Percentiles rank a stretch among this genome's conserved stretches.
Conservation (phyloP, 106 monocot species). For the Iris macrosiphon region DNA sequence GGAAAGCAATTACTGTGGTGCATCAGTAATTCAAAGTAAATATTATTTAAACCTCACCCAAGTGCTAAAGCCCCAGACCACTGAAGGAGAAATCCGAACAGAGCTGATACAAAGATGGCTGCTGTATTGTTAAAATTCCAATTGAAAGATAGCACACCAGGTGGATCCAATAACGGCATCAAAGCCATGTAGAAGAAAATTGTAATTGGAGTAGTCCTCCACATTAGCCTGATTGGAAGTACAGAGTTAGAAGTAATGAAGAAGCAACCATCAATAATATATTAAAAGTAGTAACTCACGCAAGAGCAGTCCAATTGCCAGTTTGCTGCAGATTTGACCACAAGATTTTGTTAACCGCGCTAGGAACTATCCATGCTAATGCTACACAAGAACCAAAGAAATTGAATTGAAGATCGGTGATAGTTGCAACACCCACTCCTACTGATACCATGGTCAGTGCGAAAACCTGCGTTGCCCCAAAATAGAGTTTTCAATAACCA, state of each 20-base stretch:
- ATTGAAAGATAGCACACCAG: slow-evolving; percentile 57
- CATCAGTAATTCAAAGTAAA: not conserved
- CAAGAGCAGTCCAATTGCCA: slow-evolving; percentile 94
- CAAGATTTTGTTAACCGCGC: slow-evolving; percentile 88
- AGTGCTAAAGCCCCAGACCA: slow-evolving; percentile 96
- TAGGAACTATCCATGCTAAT: slow-evolving; percentile 87
- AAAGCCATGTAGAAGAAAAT: slow-evolving; percentile 82
- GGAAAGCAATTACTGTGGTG: not conserved
- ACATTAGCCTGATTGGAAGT: slow-evolving; percentile 73
- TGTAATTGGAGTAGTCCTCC: slow-evolving; percentile 91
- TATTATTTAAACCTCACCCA: slow-evolving; percentile 38
- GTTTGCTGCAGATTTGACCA: slow-evolving; percentile 92
- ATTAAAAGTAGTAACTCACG: slow-evolving; percentile 38
- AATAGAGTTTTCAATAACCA: not conserved
- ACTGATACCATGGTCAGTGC: slow-evolving; percentile 61
- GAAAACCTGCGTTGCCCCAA: slow-evolving; percentile 44
- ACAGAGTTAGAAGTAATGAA: not conserved
- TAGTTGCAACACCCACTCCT: slow-evolving; percentile 91
- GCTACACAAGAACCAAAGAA: slow-evolving; percentile 91
- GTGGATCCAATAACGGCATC: slow-evolving; percentile 95
- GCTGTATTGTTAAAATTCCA: slow-evolving; percentile 60
- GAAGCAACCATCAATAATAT: no score
- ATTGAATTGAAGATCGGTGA: slow-evolving; percentile 89
- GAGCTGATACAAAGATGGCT: slow-evolving; percentile 61
- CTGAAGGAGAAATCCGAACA: slow-evolving; percentile 94